phyloP scores from a whole-genome alignment of 257 asterid species.

The Solanum microdontum region DNA sequence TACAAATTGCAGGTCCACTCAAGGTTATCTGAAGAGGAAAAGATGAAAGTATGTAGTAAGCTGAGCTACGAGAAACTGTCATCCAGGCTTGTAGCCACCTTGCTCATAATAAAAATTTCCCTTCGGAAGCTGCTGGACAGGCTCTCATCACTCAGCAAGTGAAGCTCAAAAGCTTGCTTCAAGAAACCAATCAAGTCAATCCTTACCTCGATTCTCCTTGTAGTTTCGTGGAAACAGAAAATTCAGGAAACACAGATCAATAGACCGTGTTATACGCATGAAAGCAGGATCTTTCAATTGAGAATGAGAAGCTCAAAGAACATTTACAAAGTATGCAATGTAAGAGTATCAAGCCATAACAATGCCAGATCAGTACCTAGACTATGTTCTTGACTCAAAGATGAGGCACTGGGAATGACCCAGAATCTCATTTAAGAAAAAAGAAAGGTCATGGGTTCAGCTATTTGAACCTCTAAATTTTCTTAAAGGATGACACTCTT shows the following conservation, averaged over 20 bases:
- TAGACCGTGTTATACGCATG: slow-evolving; percentile 59
- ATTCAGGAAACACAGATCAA: slow-evolving; percentile 10
- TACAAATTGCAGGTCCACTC: slow-evolving; percentile 45
- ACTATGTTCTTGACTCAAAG: slow-evolving; percentile 44
- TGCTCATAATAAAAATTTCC: slow-evolving; percentile 7
- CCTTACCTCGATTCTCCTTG: slow-evolving; percentile 3
- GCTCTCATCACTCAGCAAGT: no score
- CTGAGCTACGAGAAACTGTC: slow-evolving; percentile 63
- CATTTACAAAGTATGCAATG: slow-evolving; percentile 86
- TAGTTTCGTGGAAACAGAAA: slow-evolving; percentile 1
- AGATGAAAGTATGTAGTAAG: slow-evolving; percentile 34
- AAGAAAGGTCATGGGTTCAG: background rate
- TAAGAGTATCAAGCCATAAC: slow-evolving; percentile 38
- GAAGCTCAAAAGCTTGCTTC: slow-evolving; percentile 19
- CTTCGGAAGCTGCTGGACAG: background rate
- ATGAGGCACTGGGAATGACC: background rate
- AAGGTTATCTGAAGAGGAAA: slow-evolving; percentile 51
- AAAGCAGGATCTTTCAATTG: slow-evolving; percentile 38
- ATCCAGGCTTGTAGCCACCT: slow-evolving; percentile 42
- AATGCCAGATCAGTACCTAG: slow-evolving; percentile 53
- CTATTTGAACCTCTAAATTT: background rate
- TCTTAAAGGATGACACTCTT: background rate
- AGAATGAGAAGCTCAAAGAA: slow-evolving; percentile 44
- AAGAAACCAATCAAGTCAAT: slow-evolving; percentile 18
- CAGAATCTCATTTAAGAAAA: background rate